Percentiles rank a stretch among this genome's conserved stretches.
Conservation (phyloP, 176 grass and related monocot genomes). For the Lolium multiflorum region DNA sequence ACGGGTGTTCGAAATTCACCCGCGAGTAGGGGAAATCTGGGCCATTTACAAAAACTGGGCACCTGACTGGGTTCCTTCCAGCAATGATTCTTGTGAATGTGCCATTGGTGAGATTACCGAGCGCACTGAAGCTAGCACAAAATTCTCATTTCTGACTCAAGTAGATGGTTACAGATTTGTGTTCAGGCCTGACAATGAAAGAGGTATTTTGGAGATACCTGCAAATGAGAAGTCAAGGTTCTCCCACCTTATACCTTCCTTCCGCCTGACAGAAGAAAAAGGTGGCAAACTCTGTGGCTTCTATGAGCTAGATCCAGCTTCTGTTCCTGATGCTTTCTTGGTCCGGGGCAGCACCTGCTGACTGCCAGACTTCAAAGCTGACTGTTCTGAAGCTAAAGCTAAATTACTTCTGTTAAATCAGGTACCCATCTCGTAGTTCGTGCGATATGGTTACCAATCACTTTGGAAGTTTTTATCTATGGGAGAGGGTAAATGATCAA, state of each 20-base stretch:
- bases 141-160: slow-evolving; percentile 50
- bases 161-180: slow-evolving; percentile 62
- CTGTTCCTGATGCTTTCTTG: slow-evolving; percentile 65
- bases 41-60: slow-evolving; percentile 75
- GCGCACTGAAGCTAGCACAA: slow-evolving; percentile 38
- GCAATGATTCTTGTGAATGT: slow-evolving; percentile 57
- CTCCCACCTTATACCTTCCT: slow-evolving; percentile 77
- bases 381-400: slow-evolving; percentile 12
- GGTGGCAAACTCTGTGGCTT: slow-evolving; percentile 59
- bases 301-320: slow-evolving; percentile 75
- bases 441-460: not conserved
- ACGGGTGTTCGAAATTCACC: slow-evolving; percentile 51
- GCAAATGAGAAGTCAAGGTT: slow-evolving; percentile 54
- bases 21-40: slow-evolving; percentile 67
- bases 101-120: slow-evolving; percentile 62
- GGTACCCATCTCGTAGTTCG: not conserved
- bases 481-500: slow-evolving; percentile 1
- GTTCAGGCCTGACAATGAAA: slow-evolving; percentile 53
- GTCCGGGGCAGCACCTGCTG: not conserved
- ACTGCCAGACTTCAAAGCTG: slow-evolving; percentile 20
- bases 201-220: slow-evolving; percentile 49
- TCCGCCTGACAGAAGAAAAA: slow-evolving; percentile 57
- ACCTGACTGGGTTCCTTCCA: slow-evolving; percentile 51
- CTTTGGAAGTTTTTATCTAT: slow-evolving; percentile 10
- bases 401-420: slow-evolving; percentile 19